These are phyloP conservation scores for Globisporangium spiculum DNA, from an alignment of 352 stramenopile genomes.

Conservation along the genomic window DNA sequence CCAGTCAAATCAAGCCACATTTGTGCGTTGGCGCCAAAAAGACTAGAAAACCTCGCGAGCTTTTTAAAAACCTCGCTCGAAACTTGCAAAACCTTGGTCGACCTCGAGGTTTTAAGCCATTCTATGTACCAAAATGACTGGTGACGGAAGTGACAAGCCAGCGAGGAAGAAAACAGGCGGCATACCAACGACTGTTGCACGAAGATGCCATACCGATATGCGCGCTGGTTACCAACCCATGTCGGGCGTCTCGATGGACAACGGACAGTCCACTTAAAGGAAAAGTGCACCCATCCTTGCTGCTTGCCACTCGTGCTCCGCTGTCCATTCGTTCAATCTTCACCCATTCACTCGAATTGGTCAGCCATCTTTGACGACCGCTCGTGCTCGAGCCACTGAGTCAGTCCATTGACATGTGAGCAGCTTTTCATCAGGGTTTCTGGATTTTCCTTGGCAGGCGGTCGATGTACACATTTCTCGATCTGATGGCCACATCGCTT, in stretches of 20 bases:
- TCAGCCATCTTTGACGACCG: background rate
- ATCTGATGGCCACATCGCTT: background rate
- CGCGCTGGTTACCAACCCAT: slow-evolving; percentile 3
- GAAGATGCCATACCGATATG: background rate
- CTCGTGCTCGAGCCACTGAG: background rate
- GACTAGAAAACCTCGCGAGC: background rate
- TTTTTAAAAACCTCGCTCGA: background rate
- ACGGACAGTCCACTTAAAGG: slow-evolving; percentile 1
- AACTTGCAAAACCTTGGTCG: background rate
- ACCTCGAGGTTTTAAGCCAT: slow-evolving; percentile 9
- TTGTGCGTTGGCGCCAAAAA: slow-evolving; percentile 6
- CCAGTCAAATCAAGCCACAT: background rate
- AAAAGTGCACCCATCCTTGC: background rate
- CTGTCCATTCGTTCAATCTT: slow-evolving; percentile 4
- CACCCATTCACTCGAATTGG: background rate
- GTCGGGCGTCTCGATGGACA: background rate
- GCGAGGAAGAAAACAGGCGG: background rate
- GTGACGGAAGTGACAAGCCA: background rate
- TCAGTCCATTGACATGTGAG: background rate
- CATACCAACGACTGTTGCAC: background rate
- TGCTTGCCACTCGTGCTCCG: background rate
- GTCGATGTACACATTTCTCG: background rate
- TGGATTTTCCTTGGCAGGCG: background rate
- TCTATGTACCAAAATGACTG: slow-evolving; percentile 13
- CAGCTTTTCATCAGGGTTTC: background rate